A percentile compares a stretch with the other conserved stretches of the same genome.
These are phyloP conservation scores for Oryza longistaminata DNA, from an alignment of 176 grass and related monocot genomes.

Conservation along the genomic window DNA sequence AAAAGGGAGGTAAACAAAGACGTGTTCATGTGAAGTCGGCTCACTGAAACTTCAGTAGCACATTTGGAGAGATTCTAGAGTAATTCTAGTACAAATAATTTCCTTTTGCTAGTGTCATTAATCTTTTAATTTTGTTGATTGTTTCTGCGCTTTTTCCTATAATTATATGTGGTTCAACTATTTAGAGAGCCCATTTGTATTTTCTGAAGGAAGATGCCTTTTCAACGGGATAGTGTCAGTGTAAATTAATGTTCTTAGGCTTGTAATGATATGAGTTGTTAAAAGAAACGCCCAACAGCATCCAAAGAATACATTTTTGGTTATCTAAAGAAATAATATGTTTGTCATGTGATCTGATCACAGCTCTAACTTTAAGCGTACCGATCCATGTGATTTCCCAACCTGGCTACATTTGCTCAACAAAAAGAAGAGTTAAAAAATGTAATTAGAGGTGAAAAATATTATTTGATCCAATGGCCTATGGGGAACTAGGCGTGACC, in stretches of 20 bases:
- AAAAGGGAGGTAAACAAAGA: slow-evolving; percentile 21
- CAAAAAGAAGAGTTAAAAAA: slow-evolving; percentile 34
- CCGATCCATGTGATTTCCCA: slow-evolving; percentile 59
- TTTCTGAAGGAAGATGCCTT: slow-evolving; percentile 7
- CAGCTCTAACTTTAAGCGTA: slow-evolving; percentile 25
- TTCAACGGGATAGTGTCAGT: background rate
- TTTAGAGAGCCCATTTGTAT: background rate
- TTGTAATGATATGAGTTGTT: background rate
- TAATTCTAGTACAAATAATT: background rate
- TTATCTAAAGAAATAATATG: slow-evolving; percentile 28
- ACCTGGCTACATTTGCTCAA: slow-evolving; percentile 46
- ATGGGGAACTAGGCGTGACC: slow-evolving; percentile 33
- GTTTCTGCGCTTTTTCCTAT: background rate
- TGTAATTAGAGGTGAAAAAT: slow-evolving; percentile 20
- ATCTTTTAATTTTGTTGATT: background rate
- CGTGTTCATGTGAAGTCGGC: slow-evolving; percentile 10
- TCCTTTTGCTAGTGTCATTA: background rate
- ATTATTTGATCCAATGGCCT: slow-evolving; percentile 40
- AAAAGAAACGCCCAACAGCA: slow-evolving; percentile 29
- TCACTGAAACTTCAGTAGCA: slow-evolving; percentile 10
- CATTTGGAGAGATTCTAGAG: background rate
- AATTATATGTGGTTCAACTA: background rate
- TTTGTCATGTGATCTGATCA: slow-evolving; percentile 31
- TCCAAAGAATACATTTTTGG: slow-evolving; percentile 17
- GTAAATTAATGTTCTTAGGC: background rate